Evolutionary conservation across 2,329 filamentous ascomycete genomes (phyloP).

Genomic region (Fusarium nygamai): DNA sequence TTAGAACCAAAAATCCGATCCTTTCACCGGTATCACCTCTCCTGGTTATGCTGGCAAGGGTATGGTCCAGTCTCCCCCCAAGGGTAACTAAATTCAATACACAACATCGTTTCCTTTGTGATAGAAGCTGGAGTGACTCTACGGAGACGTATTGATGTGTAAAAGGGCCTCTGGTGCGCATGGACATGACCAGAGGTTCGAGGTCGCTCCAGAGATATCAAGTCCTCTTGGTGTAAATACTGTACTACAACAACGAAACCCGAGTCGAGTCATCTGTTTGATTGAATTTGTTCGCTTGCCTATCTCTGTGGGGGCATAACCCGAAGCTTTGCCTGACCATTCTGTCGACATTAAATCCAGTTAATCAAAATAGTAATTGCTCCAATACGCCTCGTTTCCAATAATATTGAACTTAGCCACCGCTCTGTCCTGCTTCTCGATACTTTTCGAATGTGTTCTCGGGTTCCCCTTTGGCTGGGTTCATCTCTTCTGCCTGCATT

Average conservation of each 20-base stretch:
- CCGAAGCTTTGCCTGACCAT: constrained; percentile 18
- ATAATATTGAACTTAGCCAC: constrained; percentile 49
- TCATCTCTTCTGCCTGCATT: constrained; percentile 69
- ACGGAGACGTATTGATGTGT: constrained; percentile 47
- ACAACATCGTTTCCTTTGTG: constrained; percentile 48
- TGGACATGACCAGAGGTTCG: constrained; percentile 44
- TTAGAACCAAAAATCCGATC: constrained; percentile 85
- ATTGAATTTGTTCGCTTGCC: constrained; percentile 41
- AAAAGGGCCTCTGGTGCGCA: constrained; percentile 45
- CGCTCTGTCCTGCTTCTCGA: constrained; percentile 59
- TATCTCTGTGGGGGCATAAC: constrained; percentile 17
- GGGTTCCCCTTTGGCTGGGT: constrained; percentile 27
- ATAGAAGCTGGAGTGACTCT: constrained; percentile 47
- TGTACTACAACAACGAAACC: constrained; percentile 55
- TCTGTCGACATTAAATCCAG: constrained; percentile 20
- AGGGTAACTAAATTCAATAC: constrained; percentile 55
- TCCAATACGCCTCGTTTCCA: constrained; percentile 18
- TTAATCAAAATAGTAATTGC: constrained; percentile 20
- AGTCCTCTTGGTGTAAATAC: constrained; percentile 53
- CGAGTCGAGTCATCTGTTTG: constrained; percentile 48
- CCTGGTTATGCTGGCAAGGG: constrained; percentile 82
- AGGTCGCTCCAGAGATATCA: constrained; percentile 46
- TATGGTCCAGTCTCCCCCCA: constrained; percentile 76
- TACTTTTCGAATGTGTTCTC: constrained; percentile 53
- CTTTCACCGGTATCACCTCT: constrained; percentile 84